phyloP scores from a whole-genome alignment of 305 asterid genomes.

The Stenogyne calaminthoides region DNA sequence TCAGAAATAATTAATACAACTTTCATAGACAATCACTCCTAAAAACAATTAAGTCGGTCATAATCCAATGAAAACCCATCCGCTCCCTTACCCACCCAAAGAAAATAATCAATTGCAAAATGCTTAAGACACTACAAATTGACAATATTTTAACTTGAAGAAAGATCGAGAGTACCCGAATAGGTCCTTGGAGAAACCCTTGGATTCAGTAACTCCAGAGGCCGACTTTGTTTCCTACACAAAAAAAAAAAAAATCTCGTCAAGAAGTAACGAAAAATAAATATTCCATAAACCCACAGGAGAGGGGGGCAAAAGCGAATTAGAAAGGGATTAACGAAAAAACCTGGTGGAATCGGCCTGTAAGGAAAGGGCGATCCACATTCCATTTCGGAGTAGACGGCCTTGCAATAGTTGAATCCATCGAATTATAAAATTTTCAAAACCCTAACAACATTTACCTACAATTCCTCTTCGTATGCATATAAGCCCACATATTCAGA shows the following conservation, averaged over 20 bases:
- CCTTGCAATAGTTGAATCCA: constrained; percentile 56
- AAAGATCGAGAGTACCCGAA: constrained; percentile 40
- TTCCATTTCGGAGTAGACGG: constrained; percentile 79
- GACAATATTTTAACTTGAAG: neutral
- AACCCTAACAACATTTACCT: constrained; percentile 33
- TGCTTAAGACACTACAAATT: neutral
- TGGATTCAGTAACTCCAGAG: constrained; percentile 48
- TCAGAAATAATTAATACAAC: neutral
- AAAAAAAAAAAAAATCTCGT: constrained; percentile 13
- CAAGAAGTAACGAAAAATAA: neutral
- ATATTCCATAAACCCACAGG: neutral
- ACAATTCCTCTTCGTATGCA: neutral
- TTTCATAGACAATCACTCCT: neutral
- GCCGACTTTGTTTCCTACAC: constrained; percentile 51
- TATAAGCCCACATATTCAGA: neutral
- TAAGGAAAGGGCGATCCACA: constrained; percentile 76
- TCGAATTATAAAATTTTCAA: constrained; percentile 23
- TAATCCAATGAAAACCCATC: neutral
- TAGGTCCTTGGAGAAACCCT: constrained; percentile 42
- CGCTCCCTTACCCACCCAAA: neutral
- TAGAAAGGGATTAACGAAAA: neutral
- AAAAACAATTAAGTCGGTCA: neutral
- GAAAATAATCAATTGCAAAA: neutral
- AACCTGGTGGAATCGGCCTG: constrained; percentile 77
- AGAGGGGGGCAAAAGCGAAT: neutral